Conservation (phyloP, 2,329 filamentous ascomycete genomes). For the Neospermospora avenae region DNA sequence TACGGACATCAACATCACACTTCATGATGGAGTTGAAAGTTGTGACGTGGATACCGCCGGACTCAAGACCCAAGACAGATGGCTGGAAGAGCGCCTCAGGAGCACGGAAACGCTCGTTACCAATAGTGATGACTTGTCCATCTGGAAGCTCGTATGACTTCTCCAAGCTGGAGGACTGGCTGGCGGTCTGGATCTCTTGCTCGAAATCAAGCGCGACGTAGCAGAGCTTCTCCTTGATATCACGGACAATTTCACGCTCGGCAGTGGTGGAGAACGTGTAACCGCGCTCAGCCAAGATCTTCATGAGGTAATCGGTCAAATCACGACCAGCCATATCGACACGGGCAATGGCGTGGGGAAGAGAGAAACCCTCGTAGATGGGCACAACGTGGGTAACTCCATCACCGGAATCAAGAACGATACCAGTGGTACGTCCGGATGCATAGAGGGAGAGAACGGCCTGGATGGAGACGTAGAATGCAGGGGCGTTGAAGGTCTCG, state of each 20-base stretch:
- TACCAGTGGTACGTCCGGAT: slow-evolving; percentile 99
- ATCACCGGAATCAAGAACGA: slow-evolving; percentile 99
- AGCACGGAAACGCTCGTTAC: slow-evolving; percentile 99
- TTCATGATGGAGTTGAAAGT: slow-evolving; percentile 99
- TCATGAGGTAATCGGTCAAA: slow-evolving; percentile 99
- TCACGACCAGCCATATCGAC: slow-evolving; percentile 99
- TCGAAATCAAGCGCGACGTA: slow-evolving; percentile 99
- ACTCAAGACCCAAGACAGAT: slow-evolving; percentile 95
- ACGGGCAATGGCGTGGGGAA: slow-evolving; percentile 99
- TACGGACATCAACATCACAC: slow-evolving; percentile 99
- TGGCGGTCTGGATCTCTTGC: slow-evolving; percentile 99
- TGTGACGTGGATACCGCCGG: slow-evolving; percentile 98
- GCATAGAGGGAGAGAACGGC: slow-evolving; percentile 98
- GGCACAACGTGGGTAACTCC: slow-evolving; percentile 99
- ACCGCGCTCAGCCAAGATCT: slow-evolving; percentile 98
- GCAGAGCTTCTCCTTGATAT: slow-evolving; percentile 99
- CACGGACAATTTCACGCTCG: slow-evolving; percentile 99
- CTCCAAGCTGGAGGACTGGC: slow-evolving; percentile 97
- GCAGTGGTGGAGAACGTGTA: slow-evolving; percentile 99
- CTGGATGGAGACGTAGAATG: slow-evolving; percentile 99
- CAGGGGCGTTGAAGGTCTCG: slow-evolving; percentile 99
- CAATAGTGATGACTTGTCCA: slow-evolving; percentile 98
- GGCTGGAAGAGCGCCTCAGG: slow-evolving; percentile 99
- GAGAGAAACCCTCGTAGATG: slow-evolving; percentile 99
- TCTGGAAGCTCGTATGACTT: slow-evolving; percentile 99